Percentiles rank a stretch among this genome's conserved stretches.
phyloP scores from a whole-genome alignment of 768 basidiomycete species.

The Calocera viscosa region DNA sequence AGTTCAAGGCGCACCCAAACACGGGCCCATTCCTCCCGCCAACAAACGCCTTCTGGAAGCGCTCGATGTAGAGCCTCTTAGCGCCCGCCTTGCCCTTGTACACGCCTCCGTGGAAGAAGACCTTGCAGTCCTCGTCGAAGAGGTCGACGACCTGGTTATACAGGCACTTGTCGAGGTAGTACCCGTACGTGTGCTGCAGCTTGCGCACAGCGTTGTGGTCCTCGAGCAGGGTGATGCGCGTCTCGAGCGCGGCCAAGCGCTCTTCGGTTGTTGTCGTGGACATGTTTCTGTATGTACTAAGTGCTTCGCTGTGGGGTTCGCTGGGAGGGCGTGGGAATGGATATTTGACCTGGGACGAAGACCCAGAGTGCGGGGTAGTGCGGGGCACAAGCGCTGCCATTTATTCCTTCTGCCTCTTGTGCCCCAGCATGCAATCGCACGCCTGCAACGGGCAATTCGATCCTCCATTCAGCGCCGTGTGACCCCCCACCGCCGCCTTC shows the following conservation, averaged over 20 bases:
- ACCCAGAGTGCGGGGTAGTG: no score
- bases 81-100: conserved; percentile 12
- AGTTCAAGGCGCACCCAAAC: not conserved
- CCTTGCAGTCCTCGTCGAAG: conserved; percentile 11
- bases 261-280: not conserved
- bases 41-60: conserved; percentile 12
- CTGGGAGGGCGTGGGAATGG: no score
- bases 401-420: not conserved
- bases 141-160: conserved; percentile 13
- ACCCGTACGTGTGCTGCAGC: conserved; percentile 8
- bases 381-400: not conserved
- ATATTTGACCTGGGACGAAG: no score
- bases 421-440: not conserved
- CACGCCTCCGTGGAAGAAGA: conserved; percentile 2
- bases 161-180: conserved; percentile 14
- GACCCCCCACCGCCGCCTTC: not conserved
- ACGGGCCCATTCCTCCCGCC: conserved; percentile 13
- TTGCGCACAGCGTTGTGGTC: conserved; percentile 8
- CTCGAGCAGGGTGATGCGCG: conserved; percentile 2
- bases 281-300: not conserved
- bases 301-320: not conserved
- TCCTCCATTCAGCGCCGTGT: not conserved
- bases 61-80: conserved; percentile 9
- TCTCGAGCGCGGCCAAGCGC: not conserved
- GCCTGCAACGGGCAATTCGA: not conserved